Base-by-base conservation (phyloP, 2,329 filamentous ascomycete genomes). In the Diaporthe citriasiana region DNA sequence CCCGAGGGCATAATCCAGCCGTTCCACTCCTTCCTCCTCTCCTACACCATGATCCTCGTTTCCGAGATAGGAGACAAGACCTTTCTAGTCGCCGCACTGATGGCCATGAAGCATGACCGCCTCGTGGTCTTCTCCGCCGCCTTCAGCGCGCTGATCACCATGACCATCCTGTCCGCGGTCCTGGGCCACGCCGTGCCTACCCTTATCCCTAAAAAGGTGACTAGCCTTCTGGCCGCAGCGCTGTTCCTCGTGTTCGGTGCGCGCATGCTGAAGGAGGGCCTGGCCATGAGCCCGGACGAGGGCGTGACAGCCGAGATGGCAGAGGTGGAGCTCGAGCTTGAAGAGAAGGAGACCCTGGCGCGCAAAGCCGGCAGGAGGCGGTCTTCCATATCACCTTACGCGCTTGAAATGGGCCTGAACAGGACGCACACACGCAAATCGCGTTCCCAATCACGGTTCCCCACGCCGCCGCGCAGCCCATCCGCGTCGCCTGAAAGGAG, bases 61-160 rank as follows among this genome's bases (percentile, higher is more conserved):
- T 98, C 96, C 60, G 97, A 99, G 83, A 92, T 99, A 79, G 97
- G 97, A 76, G 97, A 99, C 89, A 99, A 99, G 86, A 99, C 97
- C 0, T 99, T 99, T 87, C 89, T 99, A 56, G 95, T 99, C 30
- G 97, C 97, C 9, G 96, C 95, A 10, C 90, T 99, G 25, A 99
- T 99, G 97, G 97, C 97, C 17, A 99, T 99, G 97, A 97, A 98
- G 82, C 96, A 99, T 80, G 93, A 97, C 76, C 93, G 97, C 70
- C 87, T 98, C 77, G 89, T 98, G 17, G 97, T 99, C 76, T 99
- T 99, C 85, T 94, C 94, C 2, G 95, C 97, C 10, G 97, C 97
- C n/a, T 96, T 98, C 79, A 92, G 93, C 70, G 97, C 97, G 13
- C 88, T 99, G 59, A 90, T 98, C 74, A 90, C 94, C 81, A 99